Evolutionary conservation across 371 early-diverging fungal species (phyloP).

Genomic region (Mortierella sp.): DNA sequence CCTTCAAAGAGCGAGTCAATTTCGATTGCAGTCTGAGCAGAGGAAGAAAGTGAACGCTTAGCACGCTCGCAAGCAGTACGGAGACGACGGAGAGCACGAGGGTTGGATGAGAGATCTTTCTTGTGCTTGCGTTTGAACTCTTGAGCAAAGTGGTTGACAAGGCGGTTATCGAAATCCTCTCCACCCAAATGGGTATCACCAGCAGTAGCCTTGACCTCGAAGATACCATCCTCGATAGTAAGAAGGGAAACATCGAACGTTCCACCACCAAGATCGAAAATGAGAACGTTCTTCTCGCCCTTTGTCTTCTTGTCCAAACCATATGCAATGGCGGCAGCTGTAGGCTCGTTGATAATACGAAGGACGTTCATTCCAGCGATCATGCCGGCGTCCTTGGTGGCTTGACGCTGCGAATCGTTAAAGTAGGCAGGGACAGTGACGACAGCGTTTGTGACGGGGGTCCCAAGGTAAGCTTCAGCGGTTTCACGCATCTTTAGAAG

Average conservation of each 20-base stretch:
- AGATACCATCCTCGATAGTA: slow-evolving; percentile 94
- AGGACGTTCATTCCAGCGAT: slow-evolving; percentile 97
- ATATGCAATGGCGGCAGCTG: slow-evolving; percentile 99
- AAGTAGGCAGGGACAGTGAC: slow-evolving; percentile 99
- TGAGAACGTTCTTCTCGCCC: slow-evolving; percentile 91
- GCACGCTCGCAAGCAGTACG: slow-evolving; percentile 97
- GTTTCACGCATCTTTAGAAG: slow-evolving; percentile 97
- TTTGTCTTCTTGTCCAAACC: slow-evolving; percentile 90
- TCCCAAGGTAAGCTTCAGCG: slow-evolving; percentile 96
- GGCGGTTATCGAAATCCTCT: slow-evolving; percentile 97
- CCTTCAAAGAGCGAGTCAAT: slow-evolving; percentile 97
- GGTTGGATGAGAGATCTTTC: slow-evolving; percentile 88
- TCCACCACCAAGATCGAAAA: slow-evolving; percentile 98
- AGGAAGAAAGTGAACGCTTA: slow-evolving; percentile 94
- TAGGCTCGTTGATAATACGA: slow-evolving; percentile 99
- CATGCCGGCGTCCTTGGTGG: slow-evolving; percentile 97
- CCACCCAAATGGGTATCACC: slow-evolving; percentile 99
- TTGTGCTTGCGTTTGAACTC: slow-evolving; percentile 95
- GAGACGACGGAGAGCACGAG: slow-evolving; percentile 95
- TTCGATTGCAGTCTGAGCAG: slow-evolving; percentile 91
- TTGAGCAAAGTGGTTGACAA: slow-evolving; percentile 89
- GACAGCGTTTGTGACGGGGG: slow-evolving; percentile 91
- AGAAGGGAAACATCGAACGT: slow-evolving; percentile 98
- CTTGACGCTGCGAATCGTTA: slow-evolving; percentile 97
- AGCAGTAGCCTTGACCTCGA: slow-evolving; percentile 95